These are phyloP conservation scores for Pyricularia pennisetigena DNA, from an alignment of 2,329 filamentous ascomycete species.

Conservation along the genomic window DNA sequence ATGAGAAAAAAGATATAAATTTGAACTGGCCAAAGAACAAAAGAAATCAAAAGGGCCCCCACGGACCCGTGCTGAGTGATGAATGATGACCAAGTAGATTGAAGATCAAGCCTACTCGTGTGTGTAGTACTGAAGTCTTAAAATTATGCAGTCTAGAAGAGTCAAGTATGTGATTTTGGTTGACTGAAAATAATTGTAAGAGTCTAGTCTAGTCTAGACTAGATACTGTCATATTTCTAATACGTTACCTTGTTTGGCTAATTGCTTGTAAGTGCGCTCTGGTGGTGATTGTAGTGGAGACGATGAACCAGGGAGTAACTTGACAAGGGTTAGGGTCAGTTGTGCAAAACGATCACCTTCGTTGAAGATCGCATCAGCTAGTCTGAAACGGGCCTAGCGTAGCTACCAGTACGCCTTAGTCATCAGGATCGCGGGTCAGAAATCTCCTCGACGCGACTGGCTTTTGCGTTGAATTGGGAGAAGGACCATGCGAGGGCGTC, in stretches of 20 bases:
- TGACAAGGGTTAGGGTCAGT: background rate
- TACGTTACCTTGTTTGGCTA: background rate
- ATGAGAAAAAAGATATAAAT: no score
- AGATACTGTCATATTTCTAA: background rate
- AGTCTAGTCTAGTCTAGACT: no score
- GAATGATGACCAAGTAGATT: no score
- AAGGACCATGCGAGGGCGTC: background rate
- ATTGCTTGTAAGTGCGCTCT: background rate
- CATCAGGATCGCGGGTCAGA: slow-evolving; percentile 3
- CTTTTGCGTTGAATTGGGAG: background rate
- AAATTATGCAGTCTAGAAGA: no score
- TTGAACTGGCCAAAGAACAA: no score
- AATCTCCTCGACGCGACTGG: slow-evolving; percentile 6
- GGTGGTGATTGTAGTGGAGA: background rate
- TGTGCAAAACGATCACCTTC: background rate
- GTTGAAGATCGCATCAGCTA: background rate
- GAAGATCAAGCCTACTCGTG: no score
- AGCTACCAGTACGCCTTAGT: background rate
- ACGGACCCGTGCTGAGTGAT: no score
- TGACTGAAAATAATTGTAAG: background rate
- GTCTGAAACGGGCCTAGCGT: background rate
- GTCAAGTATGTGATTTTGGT: background rate
- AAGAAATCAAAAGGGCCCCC: no score
- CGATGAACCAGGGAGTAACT: background rate
- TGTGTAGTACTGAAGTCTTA: no score